Percentiles rank a stretch among this genome's conserved stretches.
phyloP scores from a whole-genome alignment of 2,329 filamentous ascomycete species.

The Ceratocystis alfenasii region DNA sequence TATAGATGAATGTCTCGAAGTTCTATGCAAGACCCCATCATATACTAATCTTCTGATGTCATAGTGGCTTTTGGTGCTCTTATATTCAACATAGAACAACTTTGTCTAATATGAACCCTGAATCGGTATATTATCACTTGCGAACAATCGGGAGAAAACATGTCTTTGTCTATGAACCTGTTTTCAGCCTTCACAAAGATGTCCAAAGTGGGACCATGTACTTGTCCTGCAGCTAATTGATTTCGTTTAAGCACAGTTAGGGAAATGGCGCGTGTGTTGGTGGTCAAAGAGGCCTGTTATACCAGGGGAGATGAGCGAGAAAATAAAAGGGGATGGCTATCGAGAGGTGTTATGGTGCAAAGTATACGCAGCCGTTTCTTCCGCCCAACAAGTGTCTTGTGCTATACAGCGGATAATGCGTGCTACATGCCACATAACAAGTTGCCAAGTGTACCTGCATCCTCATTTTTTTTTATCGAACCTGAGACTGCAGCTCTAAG shows the following conservation, averaged over 20 bases:
- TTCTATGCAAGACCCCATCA: background rate
- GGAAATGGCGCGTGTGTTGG: background rate
- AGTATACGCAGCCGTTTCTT: background rate
- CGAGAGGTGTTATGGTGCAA: background rate
- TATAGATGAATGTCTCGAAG: no score
- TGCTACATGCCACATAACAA: background rate
- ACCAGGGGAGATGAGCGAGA: constrained; percentile 1
- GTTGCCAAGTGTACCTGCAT: background rate
- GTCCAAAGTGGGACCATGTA: constrained; percentile 4
- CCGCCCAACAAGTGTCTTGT: background rate
- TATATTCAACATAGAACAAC: background rate
- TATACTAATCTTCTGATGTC: background rate
- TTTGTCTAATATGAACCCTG: background rate
- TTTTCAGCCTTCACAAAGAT: background rate
- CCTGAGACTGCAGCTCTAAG: background rate
- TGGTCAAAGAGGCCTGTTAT: background rate
- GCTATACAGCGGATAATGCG: background rate
- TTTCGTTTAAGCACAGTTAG: constrained; percentile 21
- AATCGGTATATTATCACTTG: constrained; percentile 1
- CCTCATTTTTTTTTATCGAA: background rate
- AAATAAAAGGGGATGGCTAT: background rate
- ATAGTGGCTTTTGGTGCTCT: no score
- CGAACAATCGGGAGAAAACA: background rate
- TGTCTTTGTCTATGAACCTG: constrained; percentile 1
- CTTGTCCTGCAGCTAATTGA: constrained; percentile 14